A percentile compares a stretch with the other conserved stretches of the same genome.
Conservation (phyloP, 2,329 filamentous ascomycete species). For the Fusarium sambucinum region DNA sequence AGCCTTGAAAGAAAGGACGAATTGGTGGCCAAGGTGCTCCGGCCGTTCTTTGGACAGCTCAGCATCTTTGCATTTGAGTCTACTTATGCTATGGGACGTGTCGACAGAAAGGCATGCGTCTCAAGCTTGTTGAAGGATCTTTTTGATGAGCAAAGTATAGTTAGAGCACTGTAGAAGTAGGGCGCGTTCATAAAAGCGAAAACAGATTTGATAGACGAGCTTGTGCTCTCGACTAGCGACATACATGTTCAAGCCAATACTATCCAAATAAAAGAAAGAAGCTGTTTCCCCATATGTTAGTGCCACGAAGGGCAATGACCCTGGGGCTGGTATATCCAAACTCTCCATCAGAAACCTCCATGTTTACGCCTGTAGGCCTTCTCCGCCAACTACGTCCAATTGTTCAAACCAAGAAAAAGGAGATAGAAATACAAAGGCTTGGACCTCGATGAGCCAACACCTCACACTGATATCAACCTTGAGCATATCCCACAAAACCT, state of each 20-base stretch:
- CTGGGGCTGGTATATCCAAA: constrained; percentile 1
- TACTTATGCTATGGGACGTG: constrained; percentile 83
- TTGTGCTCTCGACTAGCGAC: constrained; percentile 24
- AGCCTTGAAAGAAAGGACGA: constrained; percentile 72
- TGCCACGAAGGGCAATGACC: background rate
- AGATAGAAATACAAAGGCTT: constrained; percentile 4
- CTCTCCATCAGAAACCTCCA: background rate
- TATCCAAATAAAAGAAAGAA: constrained; percentile 11
- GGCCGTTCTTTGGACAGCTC: constrained; percentile 90
- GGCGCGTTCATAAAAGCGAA: constrained; percentile 8
- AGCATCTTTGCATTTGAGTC: constrained; percentile 95
- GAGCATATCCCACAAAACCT: constrained; percentile 27
- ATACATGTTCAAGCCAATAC: constrained; percentile 1
- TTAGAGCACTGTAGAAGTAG: constrained; percentile 64
- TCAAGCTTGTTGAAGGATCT: constrained; percentile 76
- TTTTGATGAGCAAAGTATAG: constrained; percentile 81
- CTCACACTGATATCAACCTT: constrained; percentile 14
- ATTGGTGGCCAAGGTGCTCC: constrained; percentile 80
- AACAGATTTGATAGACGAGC: constrained; percentile 30
- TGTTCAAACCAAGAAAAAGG: background rate
- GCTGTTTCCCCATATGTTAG: background rate
- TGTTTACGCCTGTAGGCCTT: background rate
- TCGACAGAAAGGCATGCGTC: constrained; percentile 75
- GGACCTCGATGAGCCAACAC: background rate
- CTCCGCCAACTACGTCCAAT: background rate